Base-by-base conservation (phyloP, 257 asterid genomes). In the Rhazya stricta region DNA sequence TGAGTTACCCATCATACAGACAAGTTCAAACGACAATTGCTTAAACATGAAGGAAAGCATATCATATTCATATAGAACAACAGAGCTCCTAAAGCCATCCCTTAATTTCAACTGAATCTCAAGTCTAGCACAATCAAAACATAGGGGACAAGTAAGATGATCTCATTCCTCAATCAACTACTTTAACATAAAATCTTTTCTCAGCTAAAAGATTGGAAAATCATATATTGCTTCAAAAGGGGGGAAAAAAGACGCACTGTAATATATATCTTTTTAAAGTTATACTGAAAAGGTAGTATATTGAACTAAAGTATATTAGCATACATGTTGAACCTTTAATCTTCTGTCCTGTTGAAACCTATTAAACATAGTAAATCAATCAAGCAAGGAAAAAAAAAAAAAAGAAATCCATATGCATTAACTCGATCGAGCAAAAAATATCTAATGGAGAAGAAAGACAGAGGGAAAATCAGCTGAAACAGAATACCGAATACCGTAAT, bases 31-130 rank as follows among this genome's bases (percentile, higher is more conserved):
- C 19, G 29, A 39, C 57, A 65, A 32, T 39, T 56, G 37, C 78
- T 72, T 66, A 74, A n/a, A 76, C 36, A 58, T 15, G 50, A 65
- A 76, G 81, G 2, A 80, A 80, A 46, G 77, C 66, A 70, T 67
- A 69, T 43, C 62, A 65, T 41, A 37, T 10, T 7, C 56, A 67
- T 10, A 63, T 9, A 70, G 79, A 57, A 60, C 21, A 30, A 43
- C 57, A 57, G 0, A 60, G 51, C 78, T 36, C 80, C 74, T 27
- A 67, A 80, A 72, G 81, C 72, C 58, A 76, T 77, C 76, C 84
- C 76, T 80, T 27, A 67, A 76, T 69, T 39, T 16, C 71, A 67
- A 72, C 53, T 16, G 60, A 73, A 36, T 62, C 67, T 58, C 78
- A 73, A 48, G 76, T 68, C 76, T 67, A 60, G 81, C 71, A 76